Evolutionary conservation across 202 grass and related monocot genomes (phyloP).

Genomic region (Setaria italica): DNA sequence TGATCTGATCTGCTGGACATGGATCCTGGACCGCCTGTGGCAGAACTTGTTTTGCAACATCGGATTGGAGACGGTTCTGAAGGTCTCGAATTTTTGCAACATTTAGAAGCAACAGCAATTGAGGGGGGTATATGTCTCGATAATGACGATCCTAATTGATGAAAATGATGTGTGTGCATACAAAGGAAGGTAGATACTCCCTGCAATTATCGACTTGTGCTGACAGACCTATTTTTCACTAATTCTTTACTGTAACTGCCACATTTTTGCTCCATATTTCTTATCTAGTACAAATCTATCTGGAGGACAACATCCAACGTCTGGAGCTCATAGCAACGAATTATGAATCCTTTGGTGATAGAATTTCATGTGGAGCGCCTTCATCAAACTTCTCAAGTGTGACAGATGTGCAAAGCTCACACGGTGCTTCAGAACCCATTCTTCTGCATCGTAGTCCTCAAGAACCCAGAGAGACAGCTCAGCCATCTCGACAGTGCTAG

Average conservation of each 20-base stretch:
- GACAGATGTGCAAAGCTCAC: background rate
- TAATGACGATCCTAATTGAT: too few relatives aligned
- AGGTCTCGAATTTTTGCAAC: too few relatives aligned
- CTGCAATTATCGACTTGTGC: background rate
- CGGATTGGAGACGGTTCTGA: too few relatives aligned
- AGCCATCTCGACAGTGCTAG: background rate
- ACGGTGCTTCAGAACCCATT: background rate
- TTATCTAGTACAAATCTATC: background rate
- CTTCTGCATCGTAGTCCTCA: background rate
- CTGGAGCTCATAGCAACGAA: background rate
- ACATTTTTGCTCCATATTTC: background rate
- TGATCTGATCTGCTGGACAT: too few relatives aligned
- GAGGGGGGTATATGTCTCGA: too few relatives aligned
- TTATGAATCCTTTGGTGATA: background rate
- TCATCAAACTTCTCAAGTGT: background rate
- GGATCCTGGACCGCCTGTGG: too few relatives aligned
- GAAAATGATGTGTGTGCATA: too few relatives aligned
- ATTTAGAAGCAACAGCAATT: too few relatives aligned
- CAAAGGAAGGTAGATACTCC: background rate
- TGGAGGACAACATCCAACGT: background rate
- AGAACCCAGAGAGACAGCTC: slow-evolving; percentile 16
- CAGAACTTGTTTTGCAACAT: too few relatives aligned
- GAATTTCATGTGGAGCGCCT: background rate
- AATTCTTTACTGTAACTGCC: background rate
- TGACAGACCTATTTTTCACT: background rate